Evolutionary conservation across 108 stramenopile genomes (phyloP).

Genomic region (Aurantiochytrium sp.): DNA sequence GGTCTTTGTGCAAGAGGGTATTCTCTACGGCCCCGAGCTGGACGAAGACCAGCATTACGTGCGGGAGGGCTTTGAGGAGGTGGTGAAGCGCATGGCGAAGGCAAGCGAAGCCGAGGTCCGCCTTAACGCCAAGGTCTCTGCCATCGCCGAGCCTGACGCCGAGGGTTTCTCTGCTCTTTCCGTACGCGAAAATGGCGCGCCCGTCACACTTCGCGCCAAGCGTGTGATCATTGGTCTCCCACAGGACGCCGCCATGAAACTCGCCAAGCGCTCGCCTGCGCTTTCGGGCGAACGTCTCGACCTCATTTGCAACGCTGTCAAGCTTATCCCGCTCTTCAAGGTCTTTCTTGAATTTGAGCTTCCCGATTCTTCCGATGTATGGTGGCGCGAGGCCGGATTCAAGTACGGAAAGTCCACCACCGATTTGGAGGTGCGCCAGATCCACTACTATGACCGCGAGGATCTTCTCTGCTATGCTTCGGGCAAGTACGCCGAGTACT

Average conservation of each 20-base stretch:
- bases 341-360: background rate
- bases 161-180: background rate
- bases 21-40: background rate
- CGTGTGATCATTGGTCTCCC: background rate
- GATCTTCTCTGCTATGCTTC: background rate
- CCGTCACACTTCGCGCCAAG: background rate
- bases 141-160: background rate
- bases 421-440: background rate
- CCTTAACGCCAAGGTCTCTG: background rate
- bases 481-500: background rate
- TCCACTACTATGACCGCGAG: slow-evolving; percentile 8
- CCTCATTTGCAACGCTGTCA: background rate
- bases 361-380: background rate
- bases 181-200: background rate
- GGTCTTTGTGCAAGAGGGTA: background rate
- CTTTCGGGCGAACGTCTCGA: background rate
- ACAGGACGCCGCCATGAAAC: background rate
- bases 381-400: background rate
- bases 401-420: background rate
- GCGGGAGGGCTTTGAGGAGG: background rate
- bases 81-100: background rate
- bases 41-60: slow-evolving; percentile 9
- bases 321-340: background rate
- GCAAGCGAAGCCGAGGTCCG: background rate
- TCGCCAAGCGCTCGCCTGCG: background rate